Base-by-base conservation (phyloP, 225 moss, liverwort and hornwort species). In the Climacium dendroides region DNA sequence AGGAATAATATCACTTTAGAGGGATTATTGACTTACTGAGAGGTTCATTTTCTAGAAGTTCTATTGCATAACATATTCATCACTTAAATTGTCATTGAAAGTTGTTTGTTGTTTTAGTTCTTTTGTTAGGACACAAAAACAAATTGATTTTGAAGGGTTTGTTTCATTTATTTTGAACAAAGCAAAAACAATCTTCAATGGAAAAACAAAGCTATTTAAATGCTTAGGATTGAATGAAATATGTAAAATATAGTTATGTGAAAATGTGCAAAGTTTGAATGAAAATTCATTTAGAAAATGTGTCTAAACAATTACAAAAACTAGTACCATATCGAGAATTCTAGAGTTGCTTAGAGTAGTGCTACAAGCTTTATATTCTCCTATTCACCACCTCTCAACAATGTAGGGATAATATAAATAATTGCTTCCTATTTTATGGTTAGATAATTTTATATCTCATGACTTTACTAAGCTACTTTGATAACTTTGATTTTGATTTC, bases 351-450 rank as follows among this genome's bases (percentile, higher is more conserved):
- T 71, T 43, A 15, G 28, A 43, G 3, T 28, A 43, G 9, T 28
- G 1, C 16, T 10, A 15, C 6, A 23, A 43, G 28, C 9, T 43
- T 69, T 24, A 26, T 19, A 65, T 7, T 15, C 1, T 26, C 15
- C 1, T 71, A 9, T 43, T 9, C 3, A 16, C 0, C 9, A 9
- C 5, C 3, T 15, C 0, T 0, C 0, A 0, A 43, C 3, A 41
- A 25, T 15, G 26, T 9, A 15, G 2, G 6, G 5, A 26, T 9
- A 70, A 26, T 15, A 41, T 24, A 25, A 8, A 23, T 24, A 71
- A 8, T 4, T 26, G 15, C 9, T 43, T 1, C 5, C 8, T 26
- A 15, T 15, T 37, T 64, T 9, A 71, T 15, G 5, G 9, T 71
- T 28, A 26, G 5, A 26, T 43, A 9, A 43, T 43, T 41, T 70